Evolutionary conservation across 106 monocot genomes (phyloP).

Genomic region (Hemerocallis citrina): DNA sequence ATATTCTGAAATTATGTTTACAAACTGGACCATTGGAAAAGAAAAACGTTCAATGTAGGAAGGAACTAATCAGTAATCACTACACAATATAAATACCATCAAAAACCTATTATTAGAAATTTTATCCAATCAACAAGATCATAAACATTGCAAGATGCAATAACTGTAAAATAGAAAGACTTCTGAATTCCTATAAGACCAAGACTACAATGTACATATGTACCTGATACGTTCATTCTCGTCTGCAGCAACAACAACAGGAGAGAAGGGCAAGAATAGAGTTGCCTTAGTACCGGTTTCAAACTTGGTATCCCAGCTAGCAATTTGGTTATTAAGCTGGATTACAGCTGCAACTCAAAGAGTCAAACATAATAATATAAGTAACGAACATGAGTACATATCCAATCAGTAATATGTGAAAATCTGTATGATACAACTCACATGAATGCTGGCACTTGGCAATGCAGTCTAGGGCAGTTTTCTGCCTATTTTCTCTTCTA

Average conservation of each 20-base stretch:
- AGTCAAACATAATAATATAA: constrained; percentile 1
- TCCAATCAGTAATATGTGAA: background rate
- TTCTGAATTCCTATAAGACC: background rate
- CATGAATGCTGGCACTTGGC: constrained; percentile 86
- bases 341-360: constrained; percentile 46
- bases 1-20: background rate
- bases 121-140: background rate
- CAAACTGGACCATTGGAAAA: background rate
- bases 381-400: background rate
- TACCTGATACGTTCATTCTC: constrained; percentile 91
- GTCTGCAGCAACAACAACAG: constrained; percentile 93
- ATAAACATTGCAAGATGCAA: background rate
- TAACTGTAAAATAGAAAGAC: background rate
- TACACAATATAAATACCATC: background rate
- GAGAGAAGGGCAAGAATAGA: constrained; percentile 74
- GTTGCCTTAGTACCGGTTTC: constrained; percentile 61
- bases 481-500: constrained; percentile 71
- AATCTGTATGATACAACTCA: constrained; percentile 21
- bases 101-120: too few species aligned
- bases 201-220: background rate
- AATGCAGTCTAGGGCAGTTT: constrained; percentile 66
- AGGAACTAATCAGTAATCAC: background rate
- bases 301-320: constrained; percentile 80
- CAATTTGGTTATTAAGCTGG: constrained; percentile 79
- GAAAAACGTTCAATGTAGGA: background rate